Base-by-base conservation (phyloP, 2,329 filamentous ascomycete species). In the Epichloe festucae region DNA sequence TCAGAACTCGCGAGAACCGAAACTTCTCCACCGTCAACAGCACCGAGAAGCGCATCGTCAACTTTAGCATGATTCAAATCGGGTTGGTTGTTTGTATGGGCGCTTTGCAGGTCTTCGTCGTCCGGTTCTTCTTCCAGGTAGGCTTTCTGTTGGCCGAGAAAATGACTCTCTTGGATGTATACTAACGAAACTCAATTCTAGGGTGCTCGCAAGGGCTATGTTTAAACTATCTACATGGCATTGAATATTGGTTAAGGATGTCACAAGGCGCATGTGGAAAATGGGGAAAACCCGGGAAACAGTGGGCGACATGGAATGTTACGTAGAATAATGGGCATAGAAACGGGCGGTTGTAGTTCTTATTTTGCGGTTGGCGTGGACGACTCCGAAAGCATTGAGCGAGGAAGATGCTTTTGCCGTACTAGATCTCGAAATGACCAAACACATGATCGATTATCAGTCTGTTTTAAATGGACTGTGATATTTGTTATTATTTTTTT, bases 11-110 rank as follows among this genome's bases (percentile, higher is more conserved):
- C 59, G 93, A 98, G 77, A 98, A 98, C 78, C 81, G 93, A 56
- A 98, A 98, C 73, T 97, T 98, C 73, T 94, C 88, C 73, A 98
- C 93, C 10, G 93, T 98, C 62, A 80, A 88, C 68, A 96, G 90
- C 73, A 98, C 93, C 41, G 93, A 98, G 76, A 82, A 81, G 67
- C 79, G 93, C 57, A 98, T 98, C 63, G 89, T 96, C 74, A 97
- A 96, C 72, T 95, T 98, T 70, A 95, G 88, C 67, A 75, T 98
- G 65, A 85, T 97, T 61, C 93, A 98, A 75, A 86, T 87, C 58
- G 77, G 80, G 56, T 82, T 98, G 74, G 94, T 98, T 74, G 75
- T 96, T 57, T 86, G 84, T 54, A 98, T 98, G 94, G 93, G 91
- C 44, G 90, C 82, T 46, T 71, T 98, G 65, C 94, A 98, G 74